Evolutionary conservation across 2,329 filamentous ascomycete species (phyloP), one percentile per base, ranked within the genome.

Genomic region (Cladophialophora yegresii): DNA sequence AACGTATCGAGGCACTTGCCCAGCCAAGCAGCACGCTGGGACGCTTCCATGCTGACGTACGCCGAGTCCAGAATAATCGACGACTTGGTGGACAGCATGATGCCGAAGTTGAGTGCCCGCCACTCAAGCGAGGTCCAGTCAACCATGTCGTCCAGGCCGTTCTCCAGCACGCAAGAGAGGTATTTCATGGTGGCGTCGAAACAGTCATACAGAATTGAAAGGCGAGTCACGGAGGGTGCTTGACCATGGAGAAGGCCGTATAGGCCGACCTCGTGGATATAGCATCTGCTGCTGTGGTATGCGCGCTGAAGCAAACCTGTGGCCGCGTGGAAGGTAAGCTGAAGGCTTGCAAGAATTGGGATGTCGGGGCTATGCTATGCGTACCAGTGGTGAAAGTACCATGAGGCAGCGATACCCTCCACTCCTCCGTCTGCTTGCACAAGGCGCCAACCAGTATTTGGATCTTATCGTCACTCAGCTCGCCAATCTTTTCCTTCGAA

Each of bases 161-260:
- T 54, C 13, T 66, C 64, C 49, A 66, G n/a, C 22, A 58, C 49
- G 23, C 26, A 36, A 12, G 60, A 63, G 6, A 66, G 51, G 16
- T 28, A 55, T 26, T 63, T 63, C 61, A 66, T 54, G 32, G 61
- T 53, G 22, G 60, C 32, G 40, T 54, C 40, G 53, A 61, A 63
- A 57, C 64, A 66, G 33, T 66, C 64, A 28, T 66, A 66, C 30
- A 66, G 62, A 32, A 63, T 61, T 0, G 64, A 63, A 9, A 63
- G 40, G n/a, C 61, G 60, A 12, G 61, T 61, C 33, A 57, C 57
- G 1, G 60, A 63, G 5, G 64, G 64, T 5, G 45, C 56, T 32
- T 66, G 61, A 13, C 64, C 64, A 22, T 63, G 64, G 7, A 60
- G 47, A 8, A 66, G 53, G n/a, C 64, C 64, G 61, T 66, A 66